These are phyloP conservation scores for Pachyrhizus erosus DNA, from an alignment of 306 rosid species.

Conservation along the genomic window DNA sequence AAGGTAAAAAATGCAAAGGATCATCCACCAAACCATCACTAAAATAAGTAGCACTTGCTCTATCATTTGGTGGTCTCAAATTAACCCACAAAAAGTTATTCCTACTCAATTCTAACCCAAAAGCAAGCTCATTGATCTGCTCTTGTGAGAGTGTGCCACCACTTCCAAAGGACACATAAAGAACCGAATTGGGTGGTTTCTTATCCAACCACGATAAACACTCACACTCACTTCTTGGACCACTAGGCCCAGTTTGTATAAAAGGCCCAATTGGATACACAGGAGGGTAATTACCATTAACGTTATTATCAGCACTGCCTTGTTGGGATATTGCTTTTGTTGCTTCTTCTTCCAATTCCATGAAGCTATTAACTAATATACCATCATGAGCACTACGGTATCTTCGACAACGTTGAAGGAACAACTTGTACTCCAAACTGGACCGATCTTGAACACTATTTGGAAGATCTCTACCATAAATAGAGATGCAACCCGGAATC, in stretches of 20 bases:
- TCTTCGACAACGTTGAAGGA: constrained; percentile 32
- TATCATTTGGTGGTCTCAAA: constrained; percentile 43
- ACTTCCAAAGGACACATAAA: constrained; percentile 53
- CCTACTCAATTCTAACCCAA: constrained; percentile 50
- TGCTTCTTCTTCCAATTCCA: constrained; percentile 44
- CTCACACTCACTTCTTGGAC: constrained; percentile 2
- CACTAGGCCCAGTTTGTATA: constrained; percentile 1
- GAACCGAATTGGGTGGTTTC: constrained; percentile 42
- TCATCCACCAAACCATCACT: not conserved
- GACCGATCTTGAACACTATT: constrained; percentile 41
- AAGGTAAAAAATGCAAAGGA: constrained; percentile 42
- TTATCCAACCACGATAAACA: constrained; percentile 49
- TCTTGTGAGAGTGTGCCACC: constrained; percentile 52
- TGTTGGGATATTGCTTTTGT: constrained; percentile 2
- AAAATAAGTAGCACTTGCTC: constrained; percentile 41
- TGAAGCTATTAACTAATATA: constrained; percentile 43
- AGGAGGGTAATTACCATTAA: not conserved
- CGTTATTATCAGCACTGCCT: not conserved
- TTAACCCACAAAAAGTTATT: constrained; percentile 49
- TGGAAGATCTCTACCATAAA: constrained; percentile 47
- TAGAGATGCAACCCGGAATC: constrained; percentile 53
- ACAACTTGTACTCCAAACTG: constrained; percentile 38
- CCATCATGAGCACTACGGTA: constrained; percentile 41
- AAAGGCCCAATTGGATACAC: constrained; percentile 50
- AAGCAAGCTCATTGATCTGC: constrained; percentile 49